These are phyloP conservation scores for Termitomyces sp. DNA, from an alignment of 768 basidiomycete species.

Conservation along the genomic window DNA sequence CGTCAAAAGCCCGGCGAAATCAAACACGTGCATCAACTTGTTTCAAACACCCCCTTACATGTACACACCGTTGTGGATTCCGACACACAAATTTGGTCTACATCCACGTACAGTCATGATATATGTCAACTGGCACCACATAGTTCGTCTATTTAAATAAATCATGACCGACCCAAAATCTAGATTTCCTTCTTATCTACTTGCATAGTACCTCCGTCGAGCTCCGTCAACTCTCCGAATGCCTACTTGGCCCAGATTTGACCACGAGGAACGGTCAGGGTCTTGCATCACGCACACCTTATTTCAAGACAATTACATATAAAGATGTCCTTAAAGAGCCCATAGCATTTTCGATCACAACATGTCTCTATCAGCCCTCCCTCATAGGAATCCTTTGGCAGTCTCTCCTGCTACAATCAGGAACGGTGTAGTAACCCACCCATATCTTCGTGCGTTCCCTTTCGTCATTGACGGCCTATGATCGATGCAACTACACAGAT, in stretches of 20 bases:
- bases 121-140: neutral
- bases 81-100: too few relatives aligned
- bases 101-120: neutral
- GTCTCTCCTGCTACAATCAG: constrained; percentile 15
- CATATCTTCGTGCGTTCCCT: constrained; percentile 35
- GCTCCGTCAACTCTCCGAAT: constrained; percentile 37
- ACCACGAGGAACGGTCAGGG: constrained; percentile 20
- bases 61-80: too few relatives aligned
- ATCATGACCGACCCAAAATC: constrained; percentile 8
- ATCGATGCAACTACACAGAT: constrained; percentile 32
- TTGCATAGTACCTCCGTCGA: constrained; percentile 26
- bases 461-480: neutral
- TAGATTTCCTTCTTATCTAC: constrained; percentile 11
- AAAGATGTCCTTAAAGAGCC: constrained; percentile 12
- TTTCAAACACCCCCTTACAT: too few relatives aligned
- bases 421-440: constrained; percentile 37
- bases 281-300: constrained; percentile 21
- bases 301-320: constrained; percentile 16
- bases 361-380: constrained; percentile 14
- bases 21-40: too few relatives aligned
- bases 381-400: constrained; percentile 17
- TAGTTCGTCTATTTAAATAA: constrained; percentile 11
- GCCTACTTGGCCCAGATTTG: neutral
- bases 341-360: constrained; percentile 9
- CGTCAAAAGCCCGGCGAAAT: too few relatives aligned